phyloP scores from a whole-genome alignment of 805 yeast genomes.

The Saturnispora galanensis region DNA sequence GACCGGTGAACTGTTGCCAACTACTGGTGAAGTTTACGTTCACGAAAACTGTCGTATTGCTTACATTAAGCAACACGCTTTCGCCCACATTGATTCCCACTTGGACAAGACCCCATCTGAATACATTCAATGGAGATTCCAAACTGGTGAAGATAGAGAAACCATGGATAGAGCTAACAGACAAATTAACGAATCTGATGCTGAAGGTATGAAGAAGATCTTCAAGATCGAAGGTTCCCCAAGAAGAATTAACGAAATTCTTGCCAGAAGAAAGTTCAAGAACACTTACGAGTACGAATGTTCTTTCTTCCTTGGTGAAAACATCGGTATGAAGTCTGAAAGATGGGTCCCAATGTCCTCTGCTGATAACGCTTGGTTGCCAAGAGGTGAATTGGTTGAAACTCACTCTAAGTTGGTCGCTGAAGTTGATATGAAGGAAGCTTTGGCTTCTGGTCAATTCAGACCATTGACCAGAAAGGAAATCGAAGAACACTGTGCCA shows the following conservation, averaged over 20 bases:
- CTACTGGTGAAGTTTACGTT: conserved; percentile 96
- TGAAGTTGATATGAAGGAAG: conserved; percentile 99
- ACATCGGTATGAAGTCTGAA: conserved; percentile 97
- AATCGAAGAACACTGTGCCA: conserved; percentile 96
- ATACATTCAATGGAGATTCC: conserved; percentile 99
- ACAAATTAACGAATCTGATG: conserved; percentile 94
- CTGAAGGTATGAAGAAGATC: conserved; percentile 97
- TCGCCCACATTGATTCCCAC: conserved; percentile 98
- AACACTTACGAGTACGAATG: conserved; percentile 99
- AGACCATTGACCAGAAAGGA: conserved; percentile 99
- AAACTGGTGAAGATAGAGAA: conserved; percentile 99
- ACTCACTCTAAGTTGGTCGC: conserved; percentile 99
- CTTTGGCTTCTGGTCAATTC: conserved; percentile 99
- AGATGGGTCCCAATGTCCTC: conserved; percentile 99
- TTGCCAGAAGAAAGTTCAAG: conserved; percentile 99
- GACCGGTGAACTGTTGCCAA: conserved; percentile 99
- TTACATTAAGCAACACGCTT: conserved; percentile 99
- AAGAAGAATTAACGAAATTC: conserved; percentile 92
- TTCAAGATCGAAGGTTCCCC: conserved; percentile 98
- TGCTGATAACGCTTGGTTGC: conserved; percentile 99
- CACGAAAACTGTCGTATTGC: conserved; percentile 99
- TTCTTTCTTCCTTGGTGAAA: conserved; percentile 96
- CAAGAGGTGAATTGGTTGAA: conserved; percentile 97
- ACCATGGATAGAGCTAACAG: conserved; percentile 99
- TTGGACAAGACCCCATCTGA: conserved; percentile 99